These are phyloP conservation scores for Aspergillus piperis DNA, from an alignment of 2,329 filamentous ascomycete genomes.

Conservation along the genomic window DNA sequence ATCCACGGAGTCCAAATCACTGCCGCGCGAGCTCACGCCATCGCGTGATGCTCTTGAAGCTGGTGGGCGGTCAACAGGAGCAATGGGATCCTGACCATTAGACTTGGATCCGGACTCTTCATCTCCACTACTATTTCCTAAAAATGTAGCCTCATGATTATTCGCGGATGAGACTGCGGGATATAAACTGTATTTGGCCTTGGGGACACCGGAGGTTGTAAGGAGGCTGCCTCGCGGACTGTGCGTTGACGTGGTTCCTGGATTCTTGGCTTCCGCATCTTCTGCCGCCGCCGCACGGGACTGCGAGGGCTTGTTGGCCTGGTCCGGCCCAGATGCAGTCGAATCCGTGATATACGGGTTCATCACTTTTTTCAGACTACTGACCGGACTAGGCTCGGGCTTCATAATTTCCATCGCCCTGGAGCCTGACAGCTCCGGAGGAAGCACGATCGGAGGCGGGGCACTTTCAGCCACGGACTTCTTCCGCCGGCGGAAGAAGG, in stretches of 20 bases:
- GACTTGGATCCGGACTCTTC: slow-evolving; percentile 29
- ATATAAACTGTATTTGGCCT: slow-evolving; percentile 32
- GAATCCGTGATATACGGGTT: slow-evolving; percentile 69
- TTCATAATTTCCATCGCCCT: slow-evolving; percentile 33
- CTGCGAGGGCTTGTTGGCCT: slow-evolving; percentile 25
- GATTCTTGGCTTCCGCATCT: slow-evolving; percentile 21
- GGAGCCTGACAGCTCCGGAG: slow-evolving; percentile 48
- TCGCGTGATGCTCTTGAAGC: slow-evolving; percentile 8
- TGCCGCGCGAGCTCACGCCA: slow-evolving; percentile 10
- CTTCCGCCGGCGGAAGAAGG: slow-evolving; percentile 91
- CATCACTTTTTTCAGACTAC: slow-evolving; percentile 84
- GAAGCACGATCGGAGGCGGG: slow-evolving; percentile 58
- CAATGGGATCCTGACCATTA: slow-evolving; percentile 22
- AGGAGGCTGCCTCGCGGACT: slow-evolving; percentile 30
- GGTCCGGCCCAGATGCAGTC: slow-evolving; percentile 12
- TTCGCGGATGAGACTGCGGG: slow-evolving; percentile 24
- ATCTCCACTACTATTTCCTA: slow-evolving; percentile 39
- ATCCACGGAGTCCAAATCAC: slow-evolving; percentile 12
- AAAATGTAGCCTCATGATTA: slow-evolving; percentile 34
- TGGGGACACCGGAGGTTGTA: slow-evolving; percentile 25
- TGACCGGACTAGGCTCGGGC: slow-evolving; percentile 63
- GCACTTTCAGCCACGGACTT: slow-evolving; percentile 75
- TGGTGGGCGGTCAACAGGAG: slow-evolving; percentile 18
- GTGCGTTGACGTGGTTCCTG: slow-evolving; percentile 20
- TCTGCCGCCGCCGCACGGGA: slow-evolving; percentile 20